Base-by-base conservation (phyloP, 345 rosid species). In the Rhizophora mangle region DNA sequence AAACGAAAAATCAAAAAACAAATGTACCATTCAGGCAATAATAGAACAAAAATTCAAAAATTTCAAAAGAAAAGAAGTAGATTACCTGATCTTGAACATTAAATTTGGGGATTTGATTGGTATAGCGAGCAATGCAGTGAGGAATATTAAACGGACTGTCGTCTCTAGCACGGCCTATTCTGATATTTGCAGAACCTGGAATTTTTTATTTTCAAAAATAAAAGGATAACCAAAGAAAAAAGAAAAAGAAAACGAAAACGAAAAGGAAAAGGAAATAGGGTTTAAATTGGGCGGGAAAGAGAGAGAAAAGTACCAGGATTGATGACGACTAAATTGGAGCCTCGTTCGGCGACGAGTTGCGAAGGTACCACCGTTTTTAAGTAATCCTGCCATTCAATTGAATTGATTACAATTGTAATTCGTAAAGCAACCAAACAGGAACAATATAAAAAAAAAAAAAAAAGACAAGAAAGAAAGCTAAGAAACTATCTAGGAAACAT, bases 291-390 rank as follows among this genome's bases (percentile, higher is more conserved):
- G n/a, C 64, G 46, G 2, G 43, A 36, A 11, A 36, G 43, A 36
- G 43, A 39, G 15, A 36, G 46, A 9, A 5, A 19, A 43, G 18
- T 43, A 86, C 96, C 98, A 2, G 92, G 91, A 74, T 95, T 92
- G 67, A 95, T 86, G 72, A 94, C 90, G 52, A 94, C 96, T 46
- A 94, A 79, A 71, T 89, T 88, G 65, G 90, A 83, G 74, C 99
- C 99, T 68, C 99, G 86, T 75, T 92, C 99, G 26, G 87, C 27
- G 8, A 95, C 69, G 59, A 95, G 87, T 72, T 95, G 97, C 55
- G 96, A 92, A 19, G 99, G 97, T 4, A 85, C 84, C 76, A 87
- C 96, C 19, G 99, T 83, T 79, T 86, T 95, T 88, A 95, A 73
- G 86, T 95, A 90, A 83, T 95, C 99, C 99, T 92, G 87, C 64